Base-by-base conservation (phyloP, 805 yeast genomes). In the Candida suzukii region DNA sequence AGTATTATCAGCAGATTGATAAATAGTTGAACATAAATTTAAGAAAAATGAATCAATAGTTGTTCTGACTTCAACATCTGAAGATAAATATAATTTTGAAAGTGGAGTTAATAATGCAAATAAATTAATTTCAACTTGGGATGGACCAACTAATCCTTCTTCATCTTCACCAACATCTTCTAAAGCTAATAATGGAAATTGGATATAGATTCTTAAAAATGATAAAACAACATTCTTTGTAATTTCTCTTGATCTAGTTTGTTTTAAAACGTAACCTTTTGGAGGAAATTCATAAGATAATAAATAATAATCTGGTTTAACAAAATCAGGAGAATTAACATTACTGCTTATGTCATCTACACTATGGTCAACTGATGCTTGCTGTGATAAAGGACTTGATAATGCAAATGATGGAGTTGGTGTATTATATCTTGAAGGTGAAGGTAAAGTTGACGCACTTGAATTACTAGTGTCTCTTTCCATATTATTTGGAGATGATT, bases 41-140 rank as follows among this genome's bases (percentile, higher is more conserved):
- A 60, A 47, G 10, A 66, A 39, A 32, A 70, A 71, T 1, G 64
- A 52, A 38, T 57, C 59, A 0, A 67, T 58, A 1, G 73, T 65
- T 1, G 50, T 51, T 13, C 56, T 58, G 27, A 75, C 42, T 9
- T 51, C 59, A 10, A 44, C 42, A 46, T 66, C 70, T 3, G 60
- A 50, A 43, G 68, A 70, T 24, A 60, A 52, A 14, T 72, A 48
- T 1, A 74, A 61, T 27, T 56, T 56, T 14, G 65, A 56, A 3
- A 74, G 48, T 2, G 77, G 60, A 8, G 45, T 32, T 16, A 62
- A 47, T n/a, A n/a, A n/a, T n/a, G n/a, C n/a, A n/a, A n/a, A n/a
- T n/a, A n/a, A n/a, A n/a, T n/a, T n/a, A n/a, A n/a, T n/a, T n/a
- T n/a, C 8, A 56, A 45, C 17, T 33, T 42, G 4, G 21, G 4